phyloP scores from a whole-genome alignment of 768 basidiomycete species.

The Termitomyces sp. region DNA sequence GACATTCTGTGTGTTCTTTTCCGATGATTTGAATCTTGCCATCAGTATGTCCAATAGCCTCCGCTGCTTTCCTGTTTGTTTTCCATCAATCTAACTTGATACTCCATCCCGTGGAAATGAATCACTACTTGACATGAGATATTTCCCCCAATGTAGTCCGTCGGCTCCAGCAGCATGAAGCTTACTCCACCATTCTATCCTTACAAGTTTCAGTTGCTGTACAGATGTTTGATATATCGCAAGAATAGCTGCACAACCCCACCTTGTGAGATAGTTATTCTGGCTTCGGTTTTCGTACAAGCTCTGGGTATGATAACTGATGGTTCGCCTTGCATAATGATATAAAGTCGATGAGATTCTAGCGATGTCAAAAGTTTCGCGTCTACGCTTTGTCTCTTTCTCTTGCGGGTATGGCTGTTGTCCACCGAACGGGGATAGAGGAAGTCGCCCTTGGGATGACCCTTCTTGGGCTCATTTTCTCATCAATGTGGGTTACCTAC shows the following conservation, averaged over 20 bases:
- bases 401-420: background rate
- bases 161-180: background rate
- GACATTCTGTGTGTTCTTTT: background rate
- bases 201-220: too few relatives aligned
- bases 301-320: background rate
- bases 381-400: background rate
- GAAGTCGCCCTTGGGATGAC: background rate
- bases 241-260: background rate
- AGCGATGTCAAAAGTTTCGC: background rate
- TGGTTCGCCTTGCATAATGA: background rate
- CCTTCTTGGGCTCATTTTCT: background rate
- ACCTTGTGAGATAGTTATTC: background rate
- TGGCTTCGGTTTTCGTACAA: background rate
- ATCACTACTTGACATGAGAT: background rate
- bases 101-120: background rate
- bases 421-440: background rate
- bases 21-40: too few relatives aligned
- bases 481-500: background rate
- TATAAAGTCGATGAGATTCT: background rate
- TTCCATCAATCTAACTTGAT: background rate
- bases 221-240: background rate
- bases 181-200: background rate
- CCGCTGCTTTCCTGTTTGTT: background rate
- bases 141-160: background rate
- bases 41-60: background rate